A percentile compares a stretch with the other conserved stretches of the same genome.
These are phyloP conservation scores for Coniochaeta hoffmannii DNA, from an alignment of 2,329 filamentous ascomycete species.

Conservation along the genomic window DNA sequence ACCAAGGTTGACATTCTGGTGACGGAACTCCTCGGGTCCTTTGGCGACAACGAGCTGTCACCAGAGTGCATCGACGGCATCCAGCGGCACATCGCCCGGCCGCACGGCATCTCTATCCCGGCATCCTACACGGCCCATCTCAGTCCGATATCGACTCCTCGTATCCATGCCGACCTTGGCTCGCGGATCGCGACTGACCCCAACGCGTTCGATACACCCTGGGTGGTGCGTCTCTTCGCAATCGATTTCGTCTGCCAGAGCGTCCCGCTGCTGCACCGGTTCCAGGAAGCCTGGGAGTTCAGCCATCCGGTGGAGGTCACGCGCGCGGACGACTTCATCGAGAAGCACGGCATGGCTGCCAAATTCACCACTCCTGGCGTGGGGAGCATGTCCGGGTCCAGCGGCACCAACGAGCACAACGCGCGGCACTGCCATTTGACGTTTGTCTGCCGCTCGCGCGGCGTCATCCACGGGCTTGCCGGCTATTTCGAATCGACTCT, in stretches of 20 bases:
- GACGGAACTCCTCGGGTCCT: slow-evolving; percentile 89
- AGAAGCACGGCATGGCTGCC: slow-evolving; percentile 50
- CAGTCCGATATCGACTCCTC: slow-evolving; percentile 84
- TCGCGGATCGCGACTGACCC: slow-evolving; percentile 53
- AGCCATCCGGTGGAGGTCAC: slow-evolving; percentile 59
- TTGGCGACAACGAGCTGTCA: slow-evolving; percentile 93
- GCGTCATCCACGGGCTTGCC: slow-evolving; percentile 82
- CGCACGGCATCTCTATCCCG: slow-evolving; percentile 87
- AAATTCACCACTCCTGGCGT: slow-evolving; percentile 54
- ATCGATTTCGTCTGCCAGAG: slow-evolving; percentile 74
- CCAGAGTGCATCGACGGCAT: slow-evolving; percentile 93
- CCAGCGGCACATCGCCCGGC: slow-evolving; percentile 72
- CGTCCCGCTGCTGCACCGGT: slow-evolving; percentile 50
- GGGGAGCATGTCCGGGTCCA: slow-evolving; percentile 66
- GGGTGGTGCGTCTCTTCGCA: slow-evolving; percentile 87
- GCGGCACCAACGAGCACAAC: slow-evolving; percentile 88
- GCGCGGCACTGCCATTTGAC: slow-evolving; percentile 68
- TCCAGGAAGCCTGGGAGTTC: slow-evolving; percentile 77
- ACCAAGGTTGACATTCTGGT: slow-evolving; percentile 83
- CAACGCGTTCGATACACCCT: slow-evolving; percentile 80
- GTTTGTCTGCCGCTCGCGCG: slow-evolving; percentile 71
- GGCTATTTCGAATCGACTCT: slow-evolving; percentile 98
- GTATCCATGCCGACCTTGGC: slow-evolving; percentile 73
- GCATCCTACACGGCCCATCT: slow-evolving; percentile 88
- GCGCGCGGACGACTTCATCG: slow-evolving; percentile 23